Conservation (phyloP, 768 basidiomycete genomes). For the Pilatotrama ljubarskyi region DNA sequence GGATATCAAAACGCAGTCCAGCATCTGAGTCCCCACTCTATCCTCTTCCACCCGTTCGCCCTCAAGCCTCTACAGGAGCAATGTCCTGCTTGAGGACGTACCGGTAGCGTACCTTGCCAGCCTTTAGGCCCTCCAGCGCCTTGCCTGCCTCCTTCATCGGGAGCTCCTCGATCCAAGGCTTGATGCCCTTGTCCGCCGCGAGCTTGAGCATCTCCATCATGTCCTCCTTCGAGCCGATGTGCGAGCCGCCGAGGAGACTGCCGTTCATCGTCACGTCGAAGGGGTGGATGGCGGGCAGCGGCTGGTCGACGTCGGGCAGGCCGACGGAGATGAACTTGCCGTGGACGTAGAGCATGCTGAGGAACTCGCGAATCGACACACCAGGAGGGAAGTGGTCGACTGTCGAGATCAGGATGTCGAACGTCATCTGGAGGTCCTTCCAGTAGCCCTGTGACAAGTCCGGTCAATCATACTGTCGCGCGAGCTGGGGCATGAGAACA, state of each 20-base stretch:
- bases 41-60: background rate
- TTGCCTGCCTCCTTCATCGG: conserved; percentile 50
- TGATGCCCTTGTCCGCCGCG: conserved; percentile 53
- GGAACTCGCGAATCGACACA: conserved; percentile 28
- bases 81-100: conserved; percentile 45
- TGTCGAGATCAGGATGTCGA: conserved; percentile 51
- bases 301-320: conserved; percentile 52
- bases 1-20: background rate
- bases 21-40: background rate
- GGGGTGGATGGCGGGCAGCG: conserved; percentile 27
- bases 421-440: conserved; percentile 36
- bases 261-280: conserved; percentile 36
- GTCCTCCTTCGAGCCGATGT: conserved; percentile 60
- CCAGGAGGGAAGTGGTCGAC: conserved; percentile 24
- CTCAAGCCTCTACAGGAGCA: conserved; percentile 3
- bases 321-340: conserved; percentile 58
- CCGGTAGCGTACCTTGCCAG: conserved; percentile 54
- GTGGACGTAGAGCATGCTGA: conserved; percentile 50
- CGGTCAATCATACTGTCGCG: background rate
- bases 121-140: conserved; percentile 50
- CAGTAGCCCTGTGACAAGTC: conserved; percentile 37
- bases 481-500: background rate
- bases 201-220: conserved; percentile 60
- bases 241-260: conserved; percentile 29
- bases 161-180: conserved; percentile 44